Evolutionary conservation across 805 yeast genomes (phyloP).

Genomic region (Pichia phayaonensis): DNA sequence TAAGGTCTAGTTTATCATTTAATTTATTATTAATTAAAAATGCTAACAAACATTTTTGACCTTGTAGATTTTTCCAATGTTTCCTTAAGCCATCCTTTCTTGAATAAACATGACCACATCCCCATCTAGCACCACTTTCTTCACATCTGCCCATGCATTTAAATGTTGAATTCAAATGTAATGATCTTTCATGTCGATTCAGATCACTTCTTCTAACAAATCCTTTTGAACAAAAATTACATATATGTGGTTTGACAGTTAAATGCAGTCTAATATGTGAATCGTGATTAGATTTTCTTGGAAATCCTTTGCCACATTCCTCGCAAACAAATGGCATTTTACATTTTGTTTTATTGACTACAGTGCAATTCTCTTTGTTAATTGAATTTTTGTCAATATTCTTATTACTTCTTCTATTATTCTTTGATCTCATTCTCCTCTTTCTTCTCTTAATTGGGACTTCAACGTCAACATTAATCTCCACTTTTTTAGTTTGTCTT

Average conservation of each 20-base stretch:
- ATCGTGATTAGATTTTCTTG: conserved; percentile 14
- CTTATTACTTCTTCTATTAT: neutral
- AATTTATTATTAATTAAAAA: neutral
- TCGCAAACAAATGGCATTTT: conserved; percentile 4
- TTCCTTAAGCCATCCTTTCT: conserved; percentile 9
- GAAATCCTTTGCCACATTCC: conserved; percentile 10
- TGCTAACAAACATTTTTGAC: neutral
- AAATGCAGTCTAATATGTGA: conserved; percentile 13
- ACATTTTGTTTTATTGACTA: neutral
- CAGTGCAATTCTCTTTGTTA: neutral
- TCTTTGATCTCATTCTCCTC: neutral
- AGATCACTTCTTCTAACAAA: conserved; percentile 13
- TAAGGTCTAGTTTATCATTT: neutral
- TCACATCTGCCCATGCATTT: conserved; percentile 1
- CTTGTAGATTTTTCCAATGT: conserved; percentile 8
- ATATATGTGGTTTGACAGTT: conserved; percentile 9
- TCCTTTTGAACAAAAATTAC: conserved; percentile 8
- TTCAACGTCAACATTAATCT: neutral
- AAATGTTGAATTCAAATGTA: conserved; percentile 6
- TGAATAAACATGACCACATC: conserved; percentile 9
- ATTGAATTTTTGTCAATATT: neutral
- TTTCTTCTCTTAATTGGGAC: neutral
- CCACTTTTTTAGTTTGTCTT: neutral
- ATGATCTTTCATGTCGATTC: conserved; percentile 11
- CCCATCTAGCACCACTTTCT: conserved; percentile 2